Evolutionary conservation across 2,329 filamentous ascomycete genomes (phyloP).

Genomic region (Didymella pomorum): DNA sequence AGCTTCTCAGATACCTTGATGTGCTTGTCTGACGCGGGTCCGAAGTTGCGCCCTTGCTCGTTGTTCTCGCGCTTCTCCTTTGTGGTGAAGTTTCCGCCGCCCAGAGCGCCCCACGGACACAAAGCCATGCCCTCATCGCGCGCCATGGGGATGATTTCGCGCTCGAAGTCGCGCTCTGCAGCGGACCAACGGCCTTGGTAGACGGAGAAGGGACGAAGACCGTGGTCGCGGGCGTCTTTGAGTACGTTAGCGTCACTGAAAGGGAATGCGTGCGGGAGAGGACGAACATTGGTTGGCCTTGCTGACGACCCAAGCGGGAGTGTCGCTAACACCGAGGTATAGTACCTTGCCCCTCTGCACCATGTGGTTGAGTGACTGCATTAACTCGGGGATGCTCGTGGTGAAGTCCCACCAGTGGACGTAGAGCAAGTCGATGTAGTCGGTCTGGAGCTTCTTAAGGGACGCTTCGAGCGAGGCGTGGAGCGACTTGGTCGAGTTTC

Average conservation of each 20-base stretch:
- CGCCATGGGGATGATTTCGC: constrained; percentile 74
- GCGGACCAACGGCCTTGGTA: constrained; percentile 73
- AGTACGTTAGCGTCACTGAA: not conserved
- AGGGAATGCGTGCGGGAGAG: not conserved
- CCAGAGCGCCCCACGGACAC: constrained; percentile 63
- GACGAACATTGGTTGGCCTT: constrained; percentile 57
- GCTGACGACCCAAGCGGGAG: constrained; percentile 54
- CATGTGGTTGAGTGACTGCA: constrained; percentile 49
- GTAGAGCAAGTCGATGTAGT: constrained; percentile 53
- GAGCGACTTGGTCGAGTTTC: constrained; percentile 52
- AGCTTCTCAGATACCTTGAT: constrained; percentile 64
- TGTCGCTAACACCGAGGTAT: constrained; percentile 51
- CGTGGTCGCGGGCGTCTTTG: constrained; percentile 62
- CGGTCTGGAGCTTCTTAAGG: constrained; percentile 53
- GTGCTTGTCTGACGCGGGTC: constrained; percentile 58
- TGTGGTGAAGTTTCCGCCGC: constrained; percentile 56
- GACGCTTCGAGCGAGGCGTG: constrained; percentile 50
- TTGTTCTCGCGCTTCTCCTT: constrained; percentile 50
- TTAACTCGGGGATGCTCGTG: constrained; percentile 48
- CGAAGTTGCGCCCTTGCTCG: constrained; percentile 49
- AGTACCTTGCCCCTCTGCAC: constrained; percentile 50
- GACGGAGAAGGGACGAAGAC: constrained; percentile 56
- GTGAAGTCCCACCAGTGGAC: constrained; percentile 55
- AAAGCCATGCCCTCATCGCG: constrained; percentile 69
- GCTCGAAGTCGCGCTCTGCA: constrained; percentile 70